Evolutionary conservation across 768 basidiomycete species (phyloP), one percentile per base, ranked within the genome.

Genomic region (Xerocomellus amylosporus): DNA sequence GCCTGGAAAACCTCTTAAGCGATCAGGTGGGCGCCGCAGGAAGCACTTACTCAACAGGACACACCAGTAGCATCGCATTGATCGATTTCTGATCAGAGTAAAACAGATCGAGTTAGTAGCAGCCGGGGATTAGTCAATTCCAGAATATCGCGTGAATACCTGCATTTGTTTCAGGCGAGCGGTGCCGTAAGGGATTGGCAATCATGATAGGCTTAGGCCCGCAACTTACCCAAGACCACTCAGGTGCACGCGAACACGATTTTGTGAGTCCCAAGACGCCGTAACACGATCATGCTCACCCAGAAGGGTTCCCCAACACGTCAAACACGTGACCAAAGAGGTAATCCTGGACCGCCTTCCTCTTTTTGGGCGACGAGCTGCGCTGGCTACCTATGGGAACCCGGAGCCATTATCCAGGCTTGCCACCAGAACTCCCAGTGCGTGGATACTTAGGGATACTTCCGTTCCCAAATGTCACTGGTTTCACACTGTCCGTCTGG

Each of bases 151-250:
- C 61, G 53, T 57, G 63, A 56, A 51, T 49, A 48, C 54, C 47
- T 51, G 51, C 54, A 57, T 58, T 48, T 60, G 63, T 65, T 72
- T 71, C 66, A 67, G 44, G 34, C 50, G 20, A 33, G 38, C 38
- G 47, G 46, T 71, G 61, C 61, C 71, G 69, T 72, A 72, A 71
- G 58, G 51, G 68, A 71, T 65, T 68, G 68, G 41, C 70, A 69
- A 69, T 70, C 65, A 71, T 62, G 59, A 53, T 63, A n/a, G n/a
- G 58, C 26, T 48, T 45, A 39, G 49, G 53, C 43, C 57, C 46
- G 58, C 49, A 47, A 50, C 53, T 36, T 52, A 44, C 46, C 49
- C 50, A 49, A 31, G 52, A 40, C 53, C 52, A 58, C 55, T 38
- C 42, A 17, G 30, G 38, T 40, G 31, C 54, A 62, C 39, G 39